A percentile compares a stretch with the other conserved stretches of the same genome.
Conservation (phyloP, 495 filamentous ascomycete species). For the Monascus purpureus region DNA sequence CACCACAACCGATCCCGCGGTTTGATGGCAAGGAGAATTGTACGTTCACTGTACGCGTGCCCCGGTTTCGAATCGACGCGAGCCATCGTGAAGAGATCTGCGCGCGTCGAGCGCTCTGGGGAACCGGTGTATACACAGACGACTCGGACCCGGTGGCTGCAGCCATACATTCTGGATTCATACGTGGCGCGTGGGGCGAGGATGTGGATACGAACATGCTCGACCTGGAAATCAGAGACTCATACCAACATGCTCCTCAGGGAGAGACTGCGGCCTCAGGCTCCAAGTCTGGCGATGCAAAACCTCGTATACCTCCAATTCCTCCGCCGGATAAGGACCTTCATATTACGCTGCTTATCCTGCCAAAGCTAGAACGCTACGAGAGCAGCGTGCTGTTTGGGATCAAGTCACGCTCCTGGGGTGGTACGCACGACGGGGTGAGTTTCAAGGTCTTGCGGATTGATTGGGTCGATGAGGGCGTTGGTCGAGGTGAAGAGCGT, state of each 20-base stretch:
- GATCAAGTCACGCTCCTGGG: constrained; percentile 64
- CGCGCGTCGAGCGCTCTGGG: constrained; percentile 66
- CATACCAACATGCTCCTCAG: constrained; percentile 24
- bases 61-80: constrained; percentile 57
- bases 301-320: constrained; percentile 22
- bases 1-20: constrained; percentile 58
- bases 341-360: constrained; percentile 70
- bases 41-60: constrained; percentile 76
- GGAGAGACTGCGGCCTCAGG: constrained; percentile 10
- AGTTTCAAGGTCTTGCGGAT: constrained; percentile 72
- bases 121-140: constrained; percentile 86
- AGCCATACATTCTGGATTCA: constrained; percentile 85
- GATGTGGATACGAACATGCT: constrained; percentile 58
- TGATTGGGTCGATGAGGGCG: constrained; percentile 65
- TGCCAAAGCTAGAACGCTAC: constrained; percentile 68
- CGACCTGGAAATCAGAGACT: constrained; percentile 42
- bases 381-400: constrained; percentile 59
- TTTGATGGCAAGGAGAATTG: constrained; percentile 81
- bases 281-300: constrained; percentile 13
- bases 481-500: constrained; percentile 51
- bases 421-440: constrained; percentile 62
- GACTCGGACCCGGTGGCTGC: constrained; percentile 90
- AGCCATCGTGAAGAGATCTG: constrained; percentile 69
- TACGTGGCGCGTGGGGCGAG: constrained; percentile 73
- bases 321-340: constrained; percentile 51